Percentiles rank a stretch among this genome's conserved stretches.
Evolutionary conservation across 495 filamentous ascomycete genomes (phyloP).

Genomic region (Penicillium goetzii): DNA sequence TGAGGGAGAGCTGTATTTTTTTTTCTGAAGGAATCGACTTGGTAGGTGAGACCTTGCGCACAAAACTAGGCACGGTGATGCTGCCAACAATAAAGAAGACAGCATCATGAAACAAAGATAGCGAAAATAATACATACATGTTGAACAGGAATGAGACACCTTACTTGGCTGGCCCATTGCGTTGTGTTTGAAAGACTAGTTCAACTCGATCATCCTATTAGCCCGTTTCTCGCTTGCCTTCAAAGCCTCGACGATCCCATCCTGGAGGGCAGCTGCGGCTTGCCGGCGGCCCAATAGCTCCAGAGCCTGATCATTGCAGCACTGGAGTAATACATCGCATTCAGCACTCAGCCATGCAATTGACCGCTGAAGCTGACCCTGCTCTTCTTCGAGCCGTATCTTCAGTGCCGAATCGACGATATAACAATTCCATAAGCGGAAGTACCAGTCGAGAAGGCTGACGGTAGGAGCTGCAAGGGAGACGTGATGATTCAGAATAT

Average conservation of each 20-base stretch:
- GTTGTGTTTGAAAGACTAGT: neutral
- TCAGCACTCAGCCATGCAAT: neutral
- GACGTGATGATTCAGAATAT: neutral
- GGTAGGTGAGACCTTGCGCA: neutral
- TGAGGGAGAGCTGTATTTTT: neutral
- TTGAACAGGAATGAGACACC: neutral
- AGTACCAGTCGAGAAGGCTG: neutral
- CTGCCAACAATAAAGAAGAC: neutral
- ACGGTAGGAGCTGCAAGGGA: too few relatives aligned
- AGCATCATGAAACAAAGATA: neutral
- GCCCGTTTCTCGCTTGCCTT: neutral
- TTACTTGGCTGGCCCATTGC: neutral
- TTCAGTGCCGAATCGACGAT: neutral
- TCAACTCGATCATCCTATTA: neutral
- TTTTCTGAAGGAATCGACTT: neutral
- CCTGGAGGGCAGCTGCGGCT: neutral
- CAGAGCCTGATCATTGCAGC: neutral
- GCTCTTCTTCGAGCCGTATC: neutral
- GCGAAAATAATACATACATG: neutral
- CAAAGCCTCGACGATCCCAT: neutral
- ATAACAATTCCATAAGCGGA: neutral
- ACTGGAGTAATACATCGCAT: neutral
- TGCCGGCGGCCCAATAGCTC: neutral
- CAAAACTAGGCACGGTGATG: neutral
- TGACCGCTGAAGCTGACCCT: neutral